Evolutionary conservation across 2,329 filamentous ascomycete species (phyloP).

Genomic region (Fusarium dlaminii): DNA sequence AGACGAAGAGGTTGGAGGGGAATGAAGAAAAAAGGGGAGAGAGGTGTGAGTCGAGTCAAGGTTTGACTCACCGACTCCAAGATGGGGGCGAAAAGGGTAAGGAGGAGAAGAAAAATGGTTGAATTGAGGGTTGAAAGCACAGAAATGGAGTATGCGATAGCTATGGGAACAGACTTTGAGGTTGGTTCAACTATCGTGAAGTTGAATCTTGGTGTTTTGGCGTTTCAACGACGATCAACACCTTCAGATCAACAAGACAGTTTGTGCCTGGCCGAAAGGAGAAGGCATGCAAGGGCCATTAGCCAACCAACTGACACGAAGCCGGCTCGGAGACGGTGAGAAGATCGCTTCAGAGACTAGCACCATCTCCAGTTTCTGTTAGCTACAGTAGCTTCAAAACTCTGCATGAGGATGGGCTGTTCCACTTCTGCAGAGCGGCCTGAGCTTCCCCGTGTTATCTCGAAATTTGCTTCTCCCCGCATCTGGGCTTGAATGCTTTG

Average conservation of each 20-base stretch:
- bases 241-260: neutral
- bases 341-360: slow-evolving; percentile 22
- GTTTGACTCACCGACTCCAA: slow-evolving; percentile 17
- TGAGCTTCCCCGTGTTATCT: slow-evolving; percentile 31
- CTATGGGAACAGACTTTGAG: neutral
- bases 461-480: slow-evolving; percentile 23
- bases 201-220: slow-evolving; percentile 18
- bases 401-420: slow-evolving; percentile 38
- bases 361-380: slow-evolving; percentile 22
- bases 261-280: slow-evolving; percentile 26
- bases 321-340: slow-evolving; percentile 17
- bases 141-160: neutral
- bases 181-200: slow-evolving; percentile 15
- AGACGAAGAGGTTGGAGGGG: slow-evolving; percentile 32
- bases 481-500: slow-evolving; percentile 24
- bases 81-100: neutral
- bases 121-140: neutral
- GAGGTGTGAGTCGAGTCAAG: slow-evolving; percentile 6
- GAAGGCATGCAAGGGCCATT: slow-evolving; percentile 27
- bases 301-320: slow-evolving; percentile 37
- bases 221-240: slow-evolving; percentile 10
- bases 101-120: neutral
- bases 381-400: slow-evolving; percentile 13
- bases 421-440: slow-evolving; percentile 14
- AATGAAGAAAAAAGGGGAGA: slow-evolving; percentile 9